Base-by-base conservation (phyloP, 2,329 filamentous ascomycete species). In the Calycina marina region DNA sequence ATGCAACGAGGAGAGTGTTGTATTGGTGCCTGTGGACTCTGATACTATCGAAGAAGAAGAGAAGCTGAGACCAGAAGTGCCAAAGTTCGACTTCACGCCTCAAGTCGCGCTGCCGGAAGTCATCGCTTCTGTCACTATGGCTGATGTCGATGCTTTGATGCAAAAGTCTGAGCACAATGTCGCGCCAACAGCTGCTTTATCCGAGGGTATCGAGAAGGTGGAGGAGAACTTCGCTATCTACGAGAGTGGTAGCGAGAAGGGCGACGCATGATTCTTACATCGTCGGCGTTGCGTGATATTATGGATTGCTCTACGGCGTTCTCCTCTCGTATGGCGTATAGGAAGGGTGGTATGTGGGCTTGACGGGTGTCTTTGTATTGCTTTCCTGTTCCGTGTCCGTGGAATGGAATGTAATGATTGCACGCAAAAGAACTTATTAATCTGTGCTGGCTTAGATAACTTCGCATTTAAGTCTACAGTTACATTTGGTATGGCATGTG, bases 241-340 rank as follows among this genome's bases (percentile, higher is more conserved):
- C 75, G 77, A 81, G 54, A 80, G 74, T 48, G 66, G 63, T 15
- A 79, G 72, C 52, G 65, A 67, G 15, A 69, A 71, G 41, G 76
- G 72, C 29, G 74, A 47, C 25, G 45, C 49, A 24, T 45, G 16
- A 4, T 14, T 34, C n/a, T 16, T 17, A 24, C n/a, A n/a, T n/a
- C n/a, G n/a, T n/a, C n/a, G n/a, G n/a, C n/a, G n/a, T n/a, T n/a
- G n/a, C n/a, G n/a, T n/a, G n/a, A n/a, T n/a, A n/a, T n/a, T n/a
- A n/a, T n/a, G n/a, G n/a, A n/a, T n/a, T n/a, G n/a, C n/a, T n/a
- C n/a, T n/a, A n/a, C n/a, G n/a, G n/a, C n/a, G n/a, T n/a, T n/a
- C n/a, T n/a, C n/a, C n/a, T n/a, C n/a, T n/a, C n/a, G n/a, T n/a
- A n/a, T n/a, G n/a, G n/a, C n/a, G n/a, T n/a, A n/a, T n/a, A n/a